Base-by-base conservation (phyloP, 208 protist species). In the Acanthamoeba rhysodes region DNA sequence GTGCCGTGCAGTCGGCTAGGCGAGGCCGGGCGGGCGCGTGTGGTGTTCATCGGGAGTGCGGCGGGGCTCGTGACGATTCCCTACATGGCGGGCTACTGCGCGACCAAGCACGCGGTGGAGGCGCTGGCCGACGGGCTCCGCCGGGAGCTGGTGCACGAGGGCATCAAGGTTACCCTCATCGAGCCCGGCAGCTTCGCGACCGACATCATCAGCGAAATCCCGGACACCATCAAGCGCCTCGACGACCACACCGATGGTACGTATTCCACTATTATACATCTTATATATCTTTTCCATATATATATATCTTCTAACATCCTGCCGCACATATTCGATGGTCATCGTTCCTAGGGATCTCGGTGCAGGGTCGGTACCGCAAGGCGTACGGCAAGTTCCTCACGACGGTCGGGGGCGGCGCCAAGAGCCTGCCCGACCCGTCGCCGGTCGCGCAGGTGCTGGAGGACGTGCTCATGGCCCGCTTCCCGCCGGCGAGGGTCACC, bases 21-120 rank as follows among this genome's bases (percentile, higher is more conserved):
- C 22, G 59, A 66, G 59, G 59, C 59, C 20, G 22, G 59, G 12
- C 5, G 59, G 22, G 80, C 80, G n/a, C 80, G 80, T 4, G 8
- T 90, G n/a, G 80, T 90, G 37, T 90, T 90, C 80, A 90, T 90
- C 41, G 80, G 80, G n/a, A 90, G 80, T 41, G 80, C 27, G 4
- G 80, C 80, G 8, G 80, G 80, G 4, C 80, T 90, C 8, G 27
- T 64, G 10, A 37, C 80, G 8, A 32, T 90, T 59, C 80, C 80
- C 80, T 90, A 90, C 80, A 90, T 90, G 50, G 55, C 50, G 22
- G 80, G 50, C 80, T 90, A 90, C 80, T 59, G 45, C 80, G 80
- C 80, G 8, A 90, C 50, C 10, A 90, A 78, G 70, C 80, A 90
- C 55, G 80, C 80, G 20, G n/a, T 90, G 12, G 80, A 90, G 55